Base-by-base conservation (phyloP, 2,329 filamentous ascomycete species). In the Emmonsia crescens region DNA sequence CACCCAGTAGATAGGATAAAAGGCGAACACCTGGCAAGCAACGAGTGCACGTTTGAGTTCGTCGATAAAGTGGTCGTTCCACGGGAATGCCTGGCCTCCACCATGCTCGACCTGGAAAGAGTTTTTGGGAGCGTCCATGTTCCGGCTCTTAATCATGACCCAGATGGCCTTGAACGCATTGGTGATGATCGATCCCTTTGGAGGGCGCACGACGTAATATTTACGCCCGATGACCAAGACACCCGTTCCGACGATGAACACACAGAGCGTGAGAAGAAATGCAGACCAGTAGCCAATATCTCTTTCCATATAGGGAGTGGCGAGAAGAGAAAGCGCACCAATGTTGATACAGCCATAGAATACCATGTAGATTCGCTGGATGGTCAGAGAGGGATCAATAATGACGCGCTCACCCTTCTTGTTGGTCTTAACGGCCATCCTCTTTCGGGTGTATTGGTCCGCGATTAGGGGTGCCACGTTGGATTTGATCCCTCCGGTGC, bases 301-400 rank as follows among this genome's bases (percentile, higher is more conserved):
- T 62, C 82, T 76, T 72, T 91, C 88, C 77, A 89, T 81, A 70
- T 84, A 85, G 0, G 84, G 84, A 0, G 85, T 89, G 6, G 82
- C 85, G 66, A 90, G 80, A 60, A 83, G 77, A 0, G 83, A 88
- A 6, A 91, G 77, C 1, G 85, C 83, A n/a, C 87, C 88, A 19
- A 91, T 67, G 73, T 91, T 90, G 70, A 90, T 89, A 74, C 84
- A 87, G 72, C 81, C 80, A 74, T 89, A 89, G 76, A 89, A 89
- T 69, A 89, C 82, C 84, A 85, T 88, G 78, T 88, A 89, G 64
- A 89, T 84, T 56, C 85, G 80, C 68, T 86, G 83, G 64, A 86
- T 82, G 1, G 87, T 89, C 60, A 88, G 77, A 46, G 82, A 78
- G 0, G 86, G 85, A 66, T 89, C 86, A 31, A 88, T 81, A 65